Percentiles rank a stretch among this genome's conserved stretches.
Conservation (phyloP, 1,139 yeast genomes). For the Candida sanyaensis region DNA sequence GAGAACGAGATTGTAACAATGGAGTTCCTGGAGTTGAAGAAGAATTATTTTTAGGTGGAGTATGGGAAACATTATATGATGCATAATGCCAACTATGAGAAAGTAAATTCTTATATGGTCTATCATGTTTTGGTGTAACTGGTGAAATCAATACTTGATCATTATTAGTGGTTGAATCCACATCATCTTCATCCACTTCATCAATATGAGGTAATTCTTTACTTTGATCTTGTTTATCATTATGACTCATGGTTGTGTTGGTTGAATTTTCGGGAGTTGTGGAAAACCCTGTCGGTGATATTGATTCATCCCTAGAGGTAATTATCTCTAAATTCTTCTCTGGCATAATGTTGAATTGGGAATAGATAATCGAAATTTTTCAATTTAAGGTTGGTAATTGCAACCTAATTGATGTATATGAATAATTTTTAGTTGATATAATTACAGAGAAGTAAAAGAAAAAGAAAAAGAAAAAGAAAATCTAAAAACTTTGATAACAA, state of each 20-base stretch:
- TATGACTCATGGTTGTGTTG: neutral
- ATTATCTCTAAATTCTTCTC: neutral
- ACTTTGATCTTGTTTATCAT: neutral
- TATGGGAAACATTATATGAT: neutral
- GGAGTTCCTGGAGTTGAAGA: slow-evolving; percentile 12
- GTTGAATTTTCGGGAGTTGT: neutral
- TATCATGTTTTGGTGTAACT: neutral
- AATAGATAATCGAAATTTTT: neutral
- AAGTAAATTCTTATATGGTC: neutral
- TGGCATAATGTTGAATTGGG: neutral
- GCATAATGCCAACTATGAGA: slow-evolving; percentile 10
- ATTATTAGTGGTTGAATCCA: neutral
- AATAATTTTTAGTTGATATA: neutral
- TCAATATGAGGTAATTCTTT: neutral
- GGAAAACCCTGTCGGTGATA: slow-evolving; percentile 1
- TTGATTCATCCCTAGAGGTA: neutral
- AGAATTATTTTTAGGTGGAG: neutral
- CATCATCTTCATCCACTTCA: slow-evolving; percentile 1
- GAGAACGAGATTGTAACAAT: slow-evolving; percentile 9
- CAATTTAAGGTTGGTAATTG: neutral
- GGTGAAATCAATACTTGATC: neutral
- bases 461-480: neutral
- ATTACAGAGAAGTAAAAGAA: too few relatives aligned
- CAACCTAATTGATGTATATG: neutral
- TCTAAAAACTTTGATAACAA: too few relatives aligned